Evolutionary conservation across 257 asterid species (phyloP).

Genomic region (Solanum dulcamara): DNA sequence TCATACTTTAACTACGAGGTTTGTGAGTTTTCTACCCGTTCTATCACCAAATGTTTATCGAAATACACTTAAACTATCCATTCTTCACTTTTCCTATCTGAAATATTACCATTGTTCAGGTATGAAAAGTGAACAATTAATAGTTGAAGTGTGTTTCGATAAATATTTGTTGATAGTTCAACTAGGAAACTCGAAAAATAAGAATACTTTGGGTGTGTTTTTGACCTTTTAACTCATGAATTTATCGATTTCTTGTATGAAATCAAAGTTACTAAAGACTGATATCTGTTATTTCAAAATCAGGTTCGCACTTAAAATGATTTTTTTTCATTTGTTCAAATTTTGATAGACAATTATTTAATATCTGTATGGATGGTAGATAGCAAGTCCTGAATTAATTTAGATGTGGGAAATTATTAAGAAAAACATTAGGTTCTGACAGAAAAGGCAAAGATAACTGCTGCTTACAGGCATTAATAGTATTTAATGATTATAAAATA

Average conservation of each 20-base stretch:
- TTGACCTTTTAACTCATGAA: background rate
- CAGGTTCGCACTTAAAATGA: background rate
- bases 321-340: background rate
- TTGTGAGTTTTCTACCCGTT: accelerated
- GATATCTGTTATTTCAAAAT: background rate
- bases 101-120: background rate
- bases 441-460: background rate
- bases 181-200: background rate
- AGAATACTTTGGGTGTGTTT: background rate
- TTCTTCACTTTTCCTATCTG: background rate
- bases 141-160: background rate
- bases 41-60: background rate
- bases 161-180: background rate
- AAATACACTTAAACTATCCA: background rate
- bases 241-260: background rate
- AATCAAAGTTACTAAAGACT: background rate
- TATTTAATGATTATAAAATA: background rate
- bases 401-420: background rate
- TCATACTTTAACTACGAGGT: no score
- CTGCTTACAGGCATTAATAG: background rate
- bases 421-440: background rate
- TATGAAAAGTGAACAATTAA: background rate
- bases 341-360: accelerated
- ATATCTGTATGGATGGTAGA: background rate
- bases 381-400: background rate